These are phyloP conservation scores for Pestalotiopsis sp. DNA, from an alignment of 2,329 filamentous ascomycete genomes.

Conservation along the genomic window DNA sequence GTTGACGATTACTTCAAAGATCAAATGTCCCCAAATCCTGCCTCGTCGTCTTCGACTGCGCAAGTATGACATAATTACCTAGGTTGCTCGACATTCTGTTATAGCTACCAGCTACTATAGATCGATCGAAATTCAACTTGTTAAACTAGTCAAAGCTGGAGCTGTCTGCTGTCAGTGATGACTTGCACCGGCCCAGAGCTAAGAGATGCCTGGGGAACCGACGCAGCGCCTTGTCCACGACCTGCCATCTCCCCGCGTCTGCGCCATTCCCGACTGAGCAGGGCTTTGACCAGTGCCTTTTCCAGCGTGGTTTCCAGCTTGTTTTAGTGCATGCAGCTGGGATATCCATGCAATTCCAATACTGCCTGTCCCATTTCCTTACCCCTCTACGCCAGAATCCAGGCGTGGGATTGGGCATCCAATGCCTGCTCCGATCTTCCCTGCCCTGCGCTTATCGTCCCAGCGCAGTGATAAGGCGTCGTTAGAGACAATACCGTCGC, in stretches of 20 bases:
- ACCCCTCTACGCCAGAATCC: not conserved
- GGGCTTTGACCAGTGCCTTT: not conserved
- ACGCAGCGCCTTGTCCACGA: not conserved
- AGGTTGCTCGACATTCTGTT: not conserved
- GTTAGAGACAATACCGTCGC: not conserved
- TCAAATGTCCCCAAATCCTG: not conserved
- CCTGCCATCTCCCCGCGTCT: not conserved
- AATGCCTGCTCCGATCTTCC: not conserved
- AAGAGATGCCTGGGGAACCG: not conserved
- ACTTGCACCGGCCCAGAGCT: not conserved
- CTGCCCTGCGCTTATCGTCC: not conserved
- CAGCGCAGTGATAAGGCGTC: not conserved
- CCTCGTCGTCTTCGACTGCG: not conserved
- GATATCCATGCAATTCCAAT: not conserved
- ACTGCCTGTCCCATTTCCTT: too few relatives aligned
- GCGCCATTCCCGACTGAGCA: not conserved
- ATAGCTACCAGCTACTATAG: not conserved
- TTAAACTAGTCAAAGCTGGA: not conserved
- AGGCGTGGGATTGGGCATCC: not conserved
- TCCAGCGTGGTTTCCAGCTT: not conserved
- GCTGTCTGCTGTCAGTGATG: not conserved
- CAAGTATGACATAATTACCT: not conserved
- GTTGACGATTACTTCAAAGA: not conserved
- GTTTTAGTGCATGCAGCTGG: not conserved
- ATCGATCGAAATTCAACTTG: not conserved